Conservation (phyloP, 257 asterid species). For the Penstemon davidsonii region DNA sequence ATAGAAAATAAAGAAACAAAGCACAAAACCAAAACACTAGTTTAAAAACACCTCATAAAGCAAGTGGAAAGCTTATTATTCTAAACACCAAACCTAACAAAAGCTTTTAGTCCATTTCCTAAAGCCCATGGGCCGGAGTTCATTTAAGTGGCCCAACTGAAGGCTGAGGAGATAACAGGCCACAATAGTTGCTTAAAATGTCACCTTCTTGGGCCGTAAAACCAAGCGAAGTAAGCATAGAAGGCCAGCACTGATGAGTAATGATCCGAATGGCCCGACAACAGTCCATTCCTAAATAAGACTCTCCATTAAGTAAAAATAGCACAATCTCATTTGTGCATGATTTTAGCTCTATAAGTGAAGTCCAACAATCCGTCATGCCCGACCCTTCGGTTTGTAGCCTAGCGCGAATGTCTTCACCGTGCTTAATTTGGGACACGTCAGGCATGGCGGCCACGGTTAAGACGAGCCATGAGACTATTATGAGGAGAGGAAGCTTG, state of each 20-base stretch:
- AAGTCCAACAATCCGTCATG: slow-evolving; percentile 22
- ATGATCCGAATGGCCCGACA: slow-evolving; percentile 11
- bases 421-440: slow-evolving; percentile 3
- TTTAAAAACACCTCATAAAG: too few relatives aligned
- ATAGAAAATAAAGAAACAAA: too few relatives aligned
- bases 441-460: slow-evolving; percentile 6
- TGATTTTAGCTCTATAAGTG: slow-evolving; percentile 4
- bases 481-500: slow-evolving; percentile 16
- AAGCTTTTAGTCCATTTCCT: too few relatives aligned
- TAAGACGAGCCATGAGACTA: slow-evolving; percentile 31
- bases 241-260: slow-evolving; percentile 13
- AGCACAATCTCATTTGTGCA: neutral
- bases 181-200: slow-evolving; percentile 3
- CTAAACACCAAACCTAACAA: too few relatives aligned
- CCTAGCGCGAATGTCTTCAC: slow-evolving; percentile 13
- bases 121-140: too few relatives aligned
- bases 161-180: neutral
- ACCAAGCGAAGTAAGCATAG: slow-evolving; percentile 16
- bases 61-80: too few relatives aligned
- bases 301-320: slow-evolving; percentile 12
- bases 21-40: too few relatives aligned
- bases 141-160: too few relatives aligned
- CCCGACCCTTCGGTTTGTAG: slow-evolving; percentile 23
- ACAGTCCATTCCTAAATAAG: slow-evolving; percentile 10
- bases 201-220: slow-evolving; percentile 8